Conservation (phyloP, 106 monocot species). For the Acorus calamus region DNA sequence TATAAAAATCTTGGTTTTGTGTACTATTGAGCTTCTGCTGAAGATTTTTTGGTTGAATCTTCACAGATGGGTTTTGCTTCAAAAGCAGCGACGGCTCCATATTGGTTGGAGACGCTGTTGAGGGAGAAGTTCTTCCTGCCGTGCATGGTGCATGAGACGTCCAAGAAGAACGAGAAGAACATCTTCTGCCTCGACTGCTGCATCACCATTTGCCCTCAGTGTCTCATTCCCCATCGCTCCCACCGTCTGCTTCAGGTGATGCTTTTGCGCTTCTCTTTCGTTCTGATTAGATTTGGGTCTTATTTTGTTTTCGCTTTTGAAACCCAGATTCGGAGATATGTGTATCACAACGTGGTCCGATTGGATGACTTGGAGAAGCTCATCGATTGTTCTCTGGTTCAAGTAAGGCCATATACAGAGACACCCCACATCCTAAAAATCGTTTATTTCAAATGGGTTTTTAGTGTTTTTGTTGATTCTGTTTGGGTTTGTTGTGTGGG, state of each 20-base stretch:
- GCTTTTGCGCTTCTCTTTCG: neutral
- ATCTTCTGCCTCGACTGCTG: constrained; percentile 78
- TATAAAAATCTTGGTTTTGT: no score
- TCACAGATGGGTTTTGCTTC: no score
- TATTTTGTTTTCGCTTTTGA: neutral
- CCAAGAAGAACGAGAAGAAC: constrained; percentile 77
- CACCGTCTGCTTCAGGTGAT: constrained; percentile 67
- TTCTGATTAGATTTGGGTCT: neutral
- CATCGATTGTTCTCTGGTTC: constrained; percentile 48
- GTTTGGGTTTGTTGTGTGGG: no score
- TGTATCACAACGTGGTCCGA: constrained; percentile 66
- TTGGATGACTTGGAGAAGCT: constrained; percentile 58
- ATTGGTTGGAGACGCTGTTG: constrained; percentile 43
- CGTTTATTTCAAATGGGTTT: neutral
- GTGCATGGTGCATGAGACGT: constrained; percentile 34
- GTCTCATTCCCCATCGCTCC: constrained; percentile 34
- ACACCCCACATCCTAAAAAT: neutral
- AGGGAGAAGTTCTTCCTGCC: constrained; percentile 51
- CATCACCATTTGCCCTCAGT: constrained; percentile 58
- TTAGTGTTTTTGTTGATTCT: neutral
- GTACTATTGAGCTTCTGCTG: no score
- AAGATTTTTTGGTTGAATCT: no score
- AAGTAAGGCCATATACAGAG: constrained; percentile 25
- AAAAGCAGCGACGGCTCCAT: constrained; percentile 3
- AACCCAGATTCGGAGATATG: constrained; percentile 60